A percentile compares a stretch with the other conserved stretches of the same genome.
phyloP scores from a whole-genome alignment of 169 alveolate genomes.

The Eimeria tenella region DNA sequence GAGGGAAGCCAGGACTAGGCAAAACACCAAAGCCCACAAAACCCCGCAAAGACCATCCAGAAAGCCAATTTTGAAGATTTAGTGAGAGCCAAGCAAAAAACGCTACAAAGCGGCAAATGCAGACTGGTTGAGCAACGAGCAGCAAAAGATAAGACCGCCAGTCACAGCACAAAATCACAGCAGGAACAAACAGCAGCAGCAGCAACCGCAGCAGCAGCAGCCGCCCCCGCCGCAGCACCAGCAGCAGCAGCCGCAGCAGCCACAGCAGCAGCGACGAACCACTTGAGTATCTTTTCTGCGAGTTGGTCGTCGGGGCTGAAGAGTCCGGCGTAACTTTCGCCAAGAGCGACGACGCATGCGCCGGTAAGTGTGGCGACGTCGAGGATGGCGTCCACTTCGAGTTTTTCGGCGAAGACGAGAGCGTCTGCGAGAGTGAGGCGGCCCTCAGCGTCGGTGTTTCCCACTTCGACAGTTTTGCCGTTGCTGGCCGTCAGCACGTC shows the following conservation, averaged over 20 bases:
- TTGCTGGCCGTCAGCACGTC: conserved; percentile 95
- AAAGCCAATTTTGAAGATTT: background rate
- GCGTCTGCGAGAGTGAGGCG: conserved; percentile 98
- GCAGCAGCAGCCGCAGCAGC: no score
- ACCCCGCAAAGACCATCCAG: no score
- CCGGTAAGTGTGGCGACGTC: conserved; percentile 98
- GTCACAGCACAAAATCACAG: background rate
- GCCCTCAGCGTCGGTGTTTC: conserved; percentile 99
- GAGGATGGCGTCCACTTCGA: conserved; percentile 90
- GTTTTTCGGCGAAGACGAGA: conserved; percentile 93
- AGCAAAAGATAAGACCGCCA: no score
- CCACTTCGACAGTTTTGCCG: conserved; percentile 89
- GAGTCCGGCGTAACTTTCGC: conserved; percentile 79
- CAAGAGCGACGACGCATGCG: conserved; percentile 92
- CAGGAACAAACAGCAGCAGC: background rate
- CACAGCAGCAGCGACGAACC: background rate
- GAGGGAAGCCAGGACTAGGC: no score
- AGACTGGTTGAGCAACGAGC: no score
- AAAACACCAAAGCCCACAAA: background rate
- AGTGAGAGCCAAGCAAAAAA: no score
- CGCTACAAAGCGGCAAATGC: no score
- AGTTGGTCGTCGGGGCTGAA: conserved; percentile 49
- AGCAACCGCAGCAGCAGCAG: no score
- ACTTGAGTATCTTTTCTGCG: conserved; percentile 59
- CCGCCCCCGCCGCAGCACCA: background rate